Evolutionary conservation across 2,329 filamentous ascomycete genomes (phyloP).

Genomic region (Xylaria sp.): DNA sequence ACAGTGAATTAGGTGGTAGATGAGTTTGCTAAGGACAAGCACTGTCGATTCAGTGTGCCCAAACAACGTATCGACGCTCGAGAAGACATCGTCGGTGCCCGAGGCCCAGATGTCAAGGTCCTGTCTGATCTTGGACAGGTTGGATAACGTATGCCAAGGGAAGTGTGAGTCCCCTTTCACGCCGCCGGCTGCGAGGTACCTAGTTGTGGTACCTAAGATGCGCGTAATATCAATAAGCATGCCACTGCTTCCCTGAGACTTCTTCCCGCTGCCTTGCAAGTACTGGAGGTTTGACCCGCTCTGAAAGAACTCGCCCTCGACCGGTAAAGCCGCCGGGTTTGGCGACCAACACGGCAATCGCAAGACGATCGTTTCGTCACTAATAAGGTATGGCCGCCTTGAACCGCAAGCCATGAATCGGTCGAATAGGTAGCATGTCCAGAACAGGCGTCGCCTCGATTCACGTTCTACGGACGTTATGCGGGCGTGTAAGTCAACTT

Average conservation of each 20-base stretch:
- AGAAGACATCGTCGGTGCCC: slow-evolving; percentile 78
- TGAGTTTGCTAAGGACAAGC: slow-evolving; percentile 79
- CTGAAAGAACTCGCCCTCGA: slow-evolving; percentile 82
- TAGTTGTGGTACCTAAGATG: slow-evolving; percentile 80
- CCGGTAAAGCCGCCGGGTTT: slow-evolving; percentile 59
- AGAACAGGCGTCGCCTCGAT: slow-evolving; percentile 78
- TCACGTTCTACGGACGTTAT: slow-evolving; percentile 72
- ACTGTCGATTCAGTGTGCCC: slow-evolving; percentile 77
- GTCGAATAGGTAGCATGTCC: slow-evolving; percentile 86
- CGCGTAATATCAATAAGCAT: slow-evolving; percentile 85
- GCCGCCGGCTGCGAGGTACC: slow-evolving; percentile 81
- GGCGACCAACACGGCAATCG: slow-evolving; percentile 76
- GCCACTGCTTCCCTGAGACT: slow-evolving; percentile 73
- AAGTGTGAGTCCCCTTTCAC: slow-evolving; percentile 90
- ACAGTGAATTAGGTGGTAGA: slow-evolving; percentile 86
- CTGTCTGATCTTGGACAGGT: slow-evolving; percentile 81
- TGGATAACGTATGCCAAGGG: slow-evolving; percentile 86
- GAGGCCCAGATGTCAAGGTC: slow-evolving; percentile 85
- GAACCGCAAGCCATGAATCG: slow-evolving; percentile 82
- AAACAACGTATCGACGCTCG: slow-evolving; percentile 74
- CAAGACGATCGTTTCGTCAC: slow-evolving; percentile 75
- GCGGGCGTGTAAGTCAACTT: slow-evolving; percentile 65
- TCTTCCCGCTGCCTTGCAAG: slow-evolving; percentile 68
- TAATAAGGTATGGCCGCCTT: slow-evolving; percentile 77
- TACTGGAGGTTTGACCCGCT: slow-evolving; percentile 77